Evolutionary conservation across 176 grass and related monocot genomes (phyloP).

Genomic region (Aegilops sharonensis): DNA sequence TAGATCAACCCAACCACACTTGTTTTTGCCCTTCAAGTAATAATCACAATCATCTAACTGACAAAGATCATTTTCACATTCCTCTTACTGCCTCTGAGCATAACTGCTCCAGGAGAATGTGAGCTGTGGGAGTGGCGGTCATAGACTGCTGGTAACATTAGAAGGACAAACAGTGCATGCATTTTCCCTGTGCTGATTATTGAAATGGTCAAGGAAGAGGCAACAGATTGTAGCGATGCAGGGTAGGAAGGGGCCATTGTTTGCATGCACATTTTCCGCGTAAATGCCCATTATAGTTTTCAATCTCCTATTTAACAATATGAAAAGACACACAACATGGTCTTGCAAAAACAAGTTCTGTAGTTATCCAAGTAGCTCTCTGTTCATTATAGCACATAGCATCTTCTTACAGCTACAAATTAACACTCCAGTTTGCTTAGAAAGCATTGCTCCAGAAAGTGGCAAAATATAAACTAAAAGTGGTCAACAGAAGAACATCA

Average conservation of each 20-base stretch:
- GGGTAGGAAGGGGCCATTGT: neutral
- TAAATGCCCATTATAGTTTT: neutral
- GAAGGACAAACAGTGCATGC: neutral
- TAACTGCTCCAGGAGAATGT: neutral
- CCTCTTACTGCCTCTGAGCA: neutral
- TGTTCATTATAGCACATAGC: neutral
- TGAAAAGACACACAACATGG: neutral
- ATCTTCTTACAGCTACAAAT: slow-evolving; percentile 13
- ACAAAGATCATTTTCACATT: neutral
- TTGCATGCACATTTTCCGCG: neutral
- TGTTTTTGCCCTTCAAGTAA: slow-evolving; percentile 4
- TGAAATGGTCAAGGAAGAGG: neutral
- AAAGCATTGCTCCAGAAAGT: slow-evolving; percentile 13
- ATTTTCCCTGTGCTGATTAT: neutral
- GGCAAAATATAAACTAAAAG: slow-evolving; percentile 15
- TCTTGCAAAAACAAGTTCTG: neutral
- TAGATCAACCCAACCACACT: slow-evolving; percentile 6
- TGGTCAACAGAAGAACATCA: slow-evolving; percentile 1
- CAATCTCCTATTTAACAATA: neutral
- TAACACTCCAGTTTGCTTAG: neutral
- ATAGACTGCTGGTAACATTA: neutral
- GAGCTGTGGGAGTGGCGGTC: neutral
- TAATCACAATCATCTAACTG: slow-evolving; percentile 18
- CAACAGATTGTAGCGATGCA: neutral
- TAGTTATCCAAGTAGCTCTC: neutral